These are phyloP conservation scores for bread wheat (Triticum aestivum) DNA, from an alignment of 176 grass and related monocot genomes.

Conservation along the genomic window IWGSC_CS_RefSeq_v2.1 NC_057807.1:413959596-413960095, in stretches of 20 bases:
- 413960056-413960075: too few species aligned
- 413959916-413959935: too few species aligned
- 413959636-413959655: background rate
- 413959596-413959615: background rate
- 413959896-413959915: too few species aligned
- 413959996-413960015: too few species aligned
- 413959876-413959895: too few species aligned
- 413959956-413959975: too few species aligned
- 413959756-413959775: background rate
- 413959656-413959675: background rate
- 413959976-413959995: too few species aligned
- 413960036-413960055: too few species aligned
- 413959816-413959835: background rate
- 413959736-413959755: background rate
- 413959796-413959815: background rate
- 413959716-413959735: background rate
- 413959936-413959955: too few species aligned
- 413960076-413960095: too few species aligned
- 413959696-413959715: background rate
- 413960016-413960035: too few species aligned
- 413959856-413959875: too few species aligned
- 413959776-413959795: background rate
- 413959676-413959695: background rate
- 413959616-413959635: background rate
- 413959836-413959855: background rate